Conservation (phyloP, 768 basidiomycete genomes). For the Megacollybia marginata region DNA sequence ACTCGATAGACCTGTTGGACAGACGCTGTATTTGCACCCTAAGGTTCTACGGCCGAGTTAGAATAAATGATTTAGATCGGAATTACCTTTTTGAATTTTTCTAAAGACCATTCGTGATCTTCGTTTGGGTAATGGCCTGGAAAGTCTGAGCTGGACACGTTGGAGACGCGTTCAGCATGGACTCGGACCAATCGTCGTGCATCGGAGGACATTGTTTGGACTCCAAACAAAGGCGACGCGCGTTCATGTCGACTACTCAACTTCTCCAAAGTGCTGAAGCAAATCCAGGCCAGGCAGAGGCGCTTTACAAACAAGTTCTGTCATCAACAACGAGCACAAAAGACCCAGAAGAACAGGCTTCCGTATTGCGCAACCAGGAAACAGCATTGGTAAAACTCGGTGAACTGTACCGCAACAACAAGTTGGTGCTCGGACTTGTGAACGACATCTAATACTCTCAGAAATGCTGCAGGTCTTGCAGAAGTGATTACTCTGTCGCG, state of each 20-base stretch:
- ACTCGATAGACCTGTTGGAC: constrained; percentile 81
- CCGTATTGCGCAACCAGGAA: constrained; percentile 74
- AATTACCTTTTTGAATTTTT: constrained; percentile 64
- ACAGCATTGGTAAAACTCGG: constrained; percentile 79
- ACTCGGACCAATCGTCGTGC: constrained; percentile 56
- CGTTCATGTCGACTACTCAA: neutral
- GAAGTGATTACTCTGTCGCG: constrained; percentile 60
- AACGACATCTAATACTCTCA: constrained; percentile 19
- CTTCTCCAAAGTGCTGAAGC: neutral
- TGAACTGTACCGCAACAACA: constrained; percentile 78
- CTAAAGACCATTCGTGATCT: constrained; percentile 78
- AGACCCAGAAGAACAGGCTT: constrained; percentile 32
- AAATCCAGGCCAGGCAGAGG: constrained; percentile 7
- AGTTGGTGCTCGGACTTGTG: constrained; percentile 38
- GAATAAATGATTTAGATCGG: neutral
- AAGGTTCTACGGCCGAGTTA: constrained; percentile 50
- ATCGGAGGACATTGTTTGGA: constrained; percentile 9
- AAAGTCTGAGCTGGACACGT: constrained; percentile 86
- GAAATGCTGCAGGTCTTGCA: constrained; percentile 80
- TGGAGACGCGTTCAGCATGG: constrained; percentile 59
- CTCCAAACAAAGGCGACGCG: too few relatives aligned
- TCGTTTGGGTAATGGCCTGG: constrained; percentile 85
- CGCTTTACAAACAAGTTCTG: constrained; percentile 9
- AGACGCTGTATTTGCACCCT: constrained; percentile 69
- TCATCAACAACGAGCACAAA: constrained; percentile 2